A percentile compares a stretch with the other conserved stretches of the same genome.
phyloP scores from a whole-genome alignment of 805 yeast species.

The Starmerella scarabaei region DNA sequence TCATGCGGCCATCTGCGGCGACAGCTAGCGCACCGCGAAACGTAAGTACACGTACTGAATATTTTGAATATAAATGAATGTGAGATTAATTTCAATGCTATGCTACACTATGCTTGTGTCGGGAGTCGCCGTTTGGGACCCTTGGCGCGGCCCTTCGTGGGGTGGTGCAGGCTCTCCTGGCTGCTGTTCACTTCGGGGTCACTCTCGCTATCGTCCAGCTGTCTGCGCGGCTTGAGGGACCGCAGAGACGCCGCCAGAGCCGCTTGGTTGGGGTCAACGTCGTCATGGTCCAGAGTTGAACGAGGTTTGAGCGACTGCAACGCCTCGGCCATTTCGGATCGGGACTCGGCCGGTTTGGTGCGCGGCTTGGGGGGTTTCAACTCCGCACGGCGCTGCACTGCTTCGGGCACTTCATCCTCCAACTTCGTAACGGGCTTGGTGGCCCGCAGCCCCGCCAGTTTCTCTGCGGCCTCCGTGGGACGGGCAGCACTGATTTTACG shows the following conservation, averaged over 20 bases:
- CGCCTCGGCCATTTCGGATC: conserved; percentile 4
- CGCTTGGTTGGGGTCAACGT: conserved; percentile 8
- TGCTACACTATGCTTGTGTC: conserved; percentile 1
- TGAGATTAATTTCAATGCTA: too few species aligned
- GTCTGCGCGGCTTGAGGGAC: conserved; percentile 14
- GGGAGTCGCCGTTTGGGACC: conserved; percentile 20
- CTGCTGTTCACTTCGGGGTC: conserved; percentile 7
- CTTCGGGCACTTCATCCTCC: conserved; percentile 14
- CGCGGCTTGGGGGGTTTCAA: conserved; percentile 12
- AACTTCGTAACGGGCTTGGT: conserved; percentile 15
- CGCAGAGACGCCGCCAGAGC: conserved; percentile 17
- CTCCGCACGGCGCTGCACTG: conserved; percentile 9
- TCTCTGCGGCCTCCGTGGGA: conserved; percentile 14
- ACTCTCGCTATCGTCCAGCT: conserved; percentile 1
- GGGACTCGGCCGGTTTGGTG: neutral
- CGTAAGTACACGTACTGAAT: too few species aligned
- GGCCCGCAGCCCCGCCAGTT: conserved; percentile 16
- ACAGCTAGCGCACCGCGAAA: too few species aligned
- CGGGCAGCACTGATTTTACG: conserved; percentile 11
- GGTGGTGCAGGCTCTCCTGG: conserved; percentile 15
- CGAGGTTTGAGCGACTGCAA: conserved; percentile 6
- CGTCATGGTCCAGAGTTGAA: conserved; percentile 3
- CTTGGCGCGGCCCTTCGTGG: conserved; percentile 15
- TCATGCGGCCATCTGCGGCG: too few species aligned
- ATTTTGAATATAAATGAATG: too few species aligned